Percentiles rank a stretch among this genome's conserved stretches.
Conservation (phyloP, 1,139 yeast species). For the Lodderomyces oxycetoniae region DNA sequence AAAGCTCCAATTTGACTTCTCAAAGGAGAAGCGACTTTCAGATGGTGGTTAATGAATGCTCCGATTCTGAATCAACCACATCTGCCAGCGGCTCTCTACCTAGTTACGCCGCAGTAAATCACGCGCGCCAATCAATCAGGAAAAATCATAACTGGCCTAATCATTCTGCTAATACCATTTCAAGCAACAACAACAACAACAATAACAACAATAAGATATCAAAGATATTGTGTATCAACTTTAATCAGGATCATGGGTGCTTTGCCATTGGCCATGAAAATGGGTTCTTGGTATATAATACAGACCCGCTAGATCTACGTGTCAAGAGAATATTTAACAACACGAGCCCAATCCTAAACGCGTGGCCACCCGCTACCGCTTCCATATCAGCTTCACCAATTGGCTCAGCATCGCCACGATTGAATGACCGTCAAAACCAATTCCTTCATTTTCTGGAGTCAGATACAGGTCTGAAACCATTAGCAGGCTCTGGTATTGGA, state of each 20-base stretch:
- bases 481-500: slow-evolving; percentile 59
- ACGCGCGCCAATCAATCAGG: no score
- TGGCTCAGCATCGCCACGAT: neutral
- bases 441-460: neutral
- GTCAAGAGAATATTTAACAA: slow-evolving; percentile 55
- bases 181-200: no score
- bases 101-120: no score
- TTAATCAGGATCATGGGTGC: slow-evolving; percentile 89
- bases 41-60: no score
- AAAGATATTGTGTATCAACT: slow-evolving; percentile 53
- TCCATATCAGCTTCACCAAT: neutral
- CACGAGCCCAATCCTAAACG: slow-evolving; percentile 1
- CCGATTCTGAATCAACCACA: no score
- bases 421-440: neutral
- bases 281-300: slow-evolving; percentile 83
- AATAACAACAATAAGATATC: slow-evolving; percentile 20
- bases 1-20: no score
- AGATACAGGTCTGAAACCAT: slow-evolving; percentile 2
- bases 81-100: no score
- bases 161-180: no score
- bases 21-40: no score
- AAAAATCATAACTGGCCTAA: no score
- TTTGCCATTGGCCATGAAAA: slow-evolving; percentile 78
- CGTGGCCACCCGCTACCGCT: neutral
- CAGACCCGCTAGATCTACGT: slow-evolving; percentile 80